These are phyloP conservation scores for Colletotrichum liaoningense DNA, from an alignment of 2,329 filamentous ascomycete genomes.

Conservation along the genomic window DNA sequence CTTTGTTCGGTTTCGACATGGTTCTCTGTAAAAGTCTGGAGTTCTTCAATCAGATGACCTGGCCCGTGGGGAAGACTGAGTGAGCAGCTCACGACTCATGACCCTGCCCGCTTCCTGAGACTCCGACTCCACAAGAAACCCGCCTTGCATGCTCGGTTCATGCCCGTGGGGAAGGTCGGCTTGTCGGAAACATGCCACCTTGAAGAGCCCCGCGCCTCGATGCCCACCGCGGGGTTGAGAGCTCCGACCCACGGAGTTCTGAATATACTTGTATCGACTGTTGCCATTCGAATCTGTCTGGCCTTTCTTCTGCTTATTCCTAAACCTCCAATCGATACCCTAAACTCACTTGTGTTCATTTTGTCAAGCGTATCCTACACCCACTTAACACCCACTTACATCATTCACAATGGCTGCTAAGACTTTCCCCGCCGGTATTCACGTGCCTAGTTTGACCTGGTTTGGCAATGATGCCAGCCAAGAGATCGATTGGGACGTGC, in stretches of 20 bases:
- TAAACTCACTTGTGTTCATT: background rate
- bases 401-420: slow-evolving; percentile 44
- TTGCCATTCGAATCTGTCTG: background rate
- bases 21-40: background rate
- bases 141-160: slow-evolving; percentile 4
- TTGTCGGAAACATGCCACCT: slow-evolving; percentile 17
- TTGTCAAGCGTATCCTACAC: background rate
- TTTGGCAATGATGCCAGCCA: slow-evolving; percentile 60
- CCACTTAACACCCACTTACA: no score
- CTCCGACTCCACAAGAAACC: background rate
- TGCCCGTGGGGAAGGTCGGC: slow-evolving; percentile 15
- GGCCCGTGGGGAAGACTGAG: background rate
- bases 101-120: background rate
- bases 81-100: background rate
- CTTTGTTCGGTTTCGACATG: background rate
- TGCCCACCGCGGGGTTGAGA: background rate
- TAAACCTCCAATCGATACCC: background rate
- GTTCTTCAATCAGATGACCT: background rate
- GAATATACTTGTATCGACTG: slow-evolving; percentile 11
- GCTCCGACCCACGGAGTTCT: slow-evolving; percentile 28
- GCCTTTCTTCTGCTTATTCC: background rate
- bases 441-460: slow-evolving; percentile 68
- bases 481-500: slow-evolving; percentile 66
- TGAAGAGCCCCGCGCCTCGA: slow-evolving; percentile 1
- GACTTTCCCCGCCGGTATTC: slow-evolving; percentile 62